Evolutionary conservation across 257 asterid species (phyloP), one percentile per base, ranked within the genome.

Genomic region (Jasminum sambac): DNA sequence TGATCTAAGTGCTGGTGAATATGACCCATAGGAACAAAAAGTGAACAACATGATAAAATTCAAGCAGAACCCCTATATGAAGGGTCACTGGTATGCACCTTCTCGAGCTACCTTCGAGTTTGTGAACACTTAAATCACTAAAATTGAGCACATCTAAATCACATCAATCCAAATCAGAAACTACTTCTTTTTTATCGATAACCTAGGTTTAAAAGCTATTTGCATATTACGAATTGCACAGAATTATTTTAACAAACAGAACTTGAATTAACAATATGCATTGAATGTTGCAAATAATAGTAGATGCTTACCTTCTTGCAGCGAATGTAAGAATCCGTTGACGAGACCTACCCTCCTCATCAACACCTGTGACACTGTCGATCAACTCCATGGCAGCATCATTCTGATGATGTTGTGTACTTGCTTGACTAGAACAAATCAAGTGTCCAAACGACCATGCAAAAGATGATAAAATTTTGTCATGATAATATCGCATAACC

Each of bases 261-360:
- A 65, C 67, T 17, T n/a, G 64, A 21, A 57, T 52, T 37, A 75
- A 68, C 14, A 16, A 69, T 59, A 62, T 52, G 63, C n/a, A 30
- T 68, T 37, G 71, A 67, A 59, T 36, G 68, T 19, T 66, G 34
- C 61, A 21, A 67, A 64, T 69, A 67, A 57, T 62, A 70, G 61
- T 34, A 65, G 66, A 74, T 16, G 66, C 62, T 67, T 76, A 95
- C 99, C 98, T 95, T 91, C 86, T 84, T 41, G 99, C 99, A 80
- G 99, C 96, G 71, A 84, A 95, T 42, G 96, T 89, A 61, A 95
- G 99, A 82, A 95, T 84, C 74, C 93, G 88, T 81, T 95, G 96
- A 74, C 99, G 99, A 76, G 99, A 91, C 78, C 95, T 89, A 58
- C 97, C 96, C 79, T 94, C 99, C 82, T 91, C 96, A 57, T 91